A percentile compares a stretch with the other conserved stretches of the same genome.
Evolutionary conservation across 2,329 filamentous ascomycete species (phyloP).

Genomic region (Calonectria naviculata): DNA sequence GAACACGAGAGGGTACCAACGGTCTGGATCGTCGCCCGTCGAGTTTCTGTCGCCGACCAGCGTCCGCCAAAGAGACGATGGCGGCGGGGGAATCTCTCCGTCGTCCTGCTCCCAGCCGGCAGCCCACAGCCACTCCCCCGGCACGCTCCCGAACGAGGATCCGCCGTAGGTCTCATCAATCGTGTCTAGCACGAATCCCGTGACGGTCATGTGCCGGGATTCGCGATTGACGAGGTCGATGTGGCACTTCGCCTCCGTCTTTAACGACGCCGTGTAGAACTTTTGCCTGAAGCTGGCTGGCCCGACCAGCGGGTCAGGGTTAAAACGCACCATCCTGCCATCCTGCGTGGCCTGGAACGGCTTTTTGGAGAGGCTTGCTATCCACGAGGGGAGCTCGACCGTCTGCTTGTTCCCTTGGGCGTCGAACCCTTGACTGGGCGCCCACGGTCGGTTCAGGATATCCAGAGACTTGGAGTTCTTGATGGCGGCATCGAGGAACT

Average conservation of each 20-base stretch:
- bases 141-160: background rate
- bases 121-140: background rate
- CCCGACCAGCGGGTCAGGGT: background rate
- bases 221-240: background rate
- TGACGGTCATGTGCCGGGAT: background rate
- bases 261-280: background rate
- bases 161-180: background rate
- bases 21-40: background rate
- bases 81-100: background rate
- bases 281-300: background rate
- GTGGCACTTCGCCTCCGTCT: background rate
- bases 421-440: background rate
- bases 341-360: background rate
- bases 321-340: background rate
- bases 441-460: background rate
- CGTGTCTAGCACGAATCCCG: background rate
- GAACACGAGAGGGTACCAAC: background rate
- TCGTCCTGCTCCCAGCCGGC: background rate
- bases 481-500: background rate
- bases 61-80: background rate
- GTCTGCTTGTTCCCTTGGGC: background rate
- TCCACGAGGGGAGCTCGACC: background rate
- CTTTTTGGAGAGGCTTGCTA: background rate
- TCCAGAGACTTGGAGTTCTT: background rate
- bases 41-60: background rate